Evolutionary conservation across 352 stramenopile species (phyloP).

Genomic region (Pythium pectinolyticum): DNA sequence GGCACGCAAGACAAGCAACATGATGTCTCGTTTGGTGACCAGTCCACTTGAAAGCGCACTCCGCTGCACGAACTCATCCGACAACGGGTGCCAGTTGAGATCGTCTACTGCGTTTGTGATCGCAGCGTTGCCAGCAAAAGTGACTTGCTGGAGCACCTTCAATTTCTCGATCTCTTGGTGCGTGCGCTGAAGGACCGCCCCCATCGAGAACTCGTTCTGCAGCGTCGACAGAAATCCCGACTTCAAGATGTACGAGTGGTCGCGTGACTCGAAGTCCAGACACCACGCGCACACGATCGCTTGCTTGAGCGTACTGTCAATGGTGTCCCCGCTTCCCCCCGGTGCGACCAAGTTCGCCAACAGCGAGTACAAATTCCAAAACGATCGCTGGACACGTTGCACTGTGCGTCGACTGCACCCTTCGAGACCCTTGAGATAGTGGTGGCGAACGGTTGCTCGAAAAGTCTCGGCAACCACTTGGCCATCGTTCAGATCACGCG

Average conservation of each 20-base stretch:
- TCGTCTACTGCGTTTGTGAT: slow-evolving; percentile 30
- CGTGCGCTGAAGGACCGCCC: slow-evolving; percentile 38
- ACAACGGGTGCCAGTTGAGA: slow-evolving; percentile 79
- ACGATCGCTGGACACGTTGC: slow-evolving; percentile 60
- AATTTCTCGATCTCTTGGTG: slow-evolving; percentile 27
- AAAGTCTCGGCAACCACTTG: slow-evolving; percentile 82
- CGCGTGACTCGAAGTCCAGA: slow-evolving; percentile 80
- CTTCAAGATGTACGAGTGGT: slow-evolving; percentile 82
- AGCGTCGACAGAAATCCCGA: slow-evolving; percentile 71
- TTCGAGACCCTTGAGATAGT: slow-evolving; percentile 87
- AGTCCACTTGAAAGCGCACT: slow-evolving; percentile 63
- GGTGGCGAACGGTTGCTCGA: slow-evolving; percentile 78
- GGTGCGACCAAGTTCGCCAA: slow-evolving; percentile 57
- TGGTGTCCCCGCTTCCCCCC: slow-evolving; percentile 23
- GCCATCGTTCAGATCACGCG: slow-evolving; percentile 71
- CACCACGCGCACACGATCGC: slow-evolving; percentile 80
- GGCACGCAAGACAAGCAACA: slow-evolving; percentile 59
- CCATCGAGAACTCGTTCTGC: slow-evolving; percentile 76
- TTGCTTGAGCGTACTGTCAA: slow-evolving; percentile 71
- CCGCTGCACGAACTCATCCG: slow-evolving; percentile 77
- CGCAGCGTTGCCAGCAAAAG: neutral
- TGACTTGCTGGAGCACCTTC: slow-evolving; percentile 12
- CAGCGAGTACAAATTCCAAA: slow-evolving; percentile 74
- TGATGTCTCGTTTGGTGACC: slow-evolving; percentile 80
- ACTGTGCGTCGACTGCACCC: slow-evolving; percentile 67